Evolutionary conservation across 1,284 basidiomycete genomes (phyloP), one percentile per base, ranked within the genome.

Genomic region (Takashimella tepidaria): DNA sequence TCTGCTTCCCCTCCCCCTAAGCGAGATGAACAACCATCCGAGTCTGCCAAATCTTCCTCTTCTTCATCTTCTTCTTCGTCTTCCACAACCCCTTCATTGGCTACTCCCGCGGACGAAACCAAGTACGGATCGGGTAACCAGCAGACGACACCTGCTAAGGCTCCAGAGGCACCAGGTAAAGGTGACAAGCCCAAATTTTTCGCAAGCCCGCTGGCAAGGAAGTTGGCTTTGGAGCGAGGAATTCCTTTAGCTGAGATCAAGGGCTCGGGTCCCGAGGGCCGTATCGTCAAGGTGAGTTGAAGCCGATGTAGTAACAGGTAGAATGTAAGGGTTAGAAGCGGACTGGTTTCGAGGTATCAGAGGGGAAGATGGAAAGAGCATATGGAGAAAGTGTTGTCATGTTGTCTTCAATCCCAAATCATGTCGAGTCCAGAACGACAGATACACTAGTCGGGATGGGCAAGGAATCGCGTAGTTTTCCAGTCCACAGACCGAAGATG

Each of bases 191-290:
- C 73, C 41, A 68, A 64, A 54, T 92, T 98, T 79, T 93, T 96
- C 69, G 95, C 93, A 13, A 87, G 88, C 22, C 95, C 96, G 27
- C 82, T 97, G 58, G 96, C 95, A 22, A 95, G 95, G 81, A 93
- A 93, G 78, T 86, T 99, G 70, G 96, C 96, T 27, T 80, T 96
- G 43, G 95, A 98, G 74, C 86, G 86, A 64, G 96, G 96, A 40
- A 86, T 99, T 66, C 92, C 96, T 48, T 80, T 99, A 50, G 80
- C 83, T 49, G 82, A 97, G 77, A 79, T 99, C 73, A 97, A 95
- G 78, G 96, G 96, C 45, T 83, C 91, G 47, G 96, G 96, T 56
- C 96, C 96, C 26, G 83, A 88, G 46, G 95, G 96, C 51, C 86
- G 95, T 57, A 97, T 99, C 76, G 79, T 92, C 69, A 89, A 92